phyloP scores from a whole-genome alignment of 768 basidiomycete species.

The Wakefieldia striispora region DNA sequence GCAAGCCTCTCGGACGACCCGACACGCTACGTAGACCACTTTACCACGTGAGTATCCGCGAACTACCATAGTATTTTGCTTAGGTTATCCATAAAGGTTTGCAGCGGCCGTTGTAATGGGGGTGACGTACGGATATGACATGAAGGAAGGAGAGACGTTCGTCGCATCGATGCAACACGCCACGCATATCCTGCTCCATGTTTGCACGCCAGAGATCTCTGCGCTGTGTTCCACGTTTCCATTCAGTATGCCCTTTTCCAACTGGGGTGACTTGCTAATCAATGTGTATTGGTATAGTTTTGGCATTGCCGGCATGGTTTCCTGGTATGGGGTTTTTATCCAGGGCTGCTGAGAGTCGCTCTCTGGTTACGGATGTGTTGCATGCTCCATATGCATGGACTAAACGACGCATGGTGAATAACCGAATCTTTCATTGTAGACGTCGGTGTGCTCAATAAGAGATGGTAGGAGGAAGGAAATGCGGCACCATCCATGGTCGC shows the following conservation, averaged over 20 bases:
- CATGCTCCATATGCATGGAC: constrained; percentile 15
- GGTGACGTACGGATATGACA: constrained; percentile 18
- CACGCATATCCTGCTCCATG: constrained; percentile 2
- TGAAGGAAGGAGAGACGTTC: constrained; percentile 1
- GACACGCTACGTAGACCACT: constrained; percentile 2
- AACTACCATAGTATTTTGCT: too few species aligned
- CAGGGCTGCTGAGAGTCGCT: constrained; percentile 10
- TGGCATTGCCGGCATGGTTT: constrained; percentile 23
- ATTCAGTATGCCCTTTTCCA: constrained; percentile 6
- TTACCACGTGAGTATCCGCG: constrained; percentile 13
- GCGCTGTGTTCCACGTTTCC: constrained; percentile 13
- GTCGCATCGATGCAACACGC: constrained; percentile 9
- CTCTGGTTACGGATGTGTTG: constrained; percentile 1
- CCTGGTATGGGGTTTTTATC: constrained; percentile 26
- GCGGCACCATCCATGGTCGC: constrained; percentile 8
- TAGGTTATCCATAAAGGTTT: too few species aligned
- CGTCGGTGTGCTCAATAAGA: too few species aligned
- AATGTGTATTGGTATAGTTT: constrained; percentile 10
- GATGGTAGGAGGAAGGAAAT: too few species aligned
- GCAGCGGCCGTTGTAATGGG: constrained; percentile 13
- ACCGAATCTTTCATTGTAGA: too few species aligned
- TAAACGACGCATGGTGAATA: constrained; percentile 1
- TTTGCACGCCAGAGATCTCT: background rate
- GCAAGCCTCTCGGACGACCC: constrained; percentile 8
- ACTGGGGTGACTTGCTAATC: background rate